These are phyloP conservation scores for Hippophae rhamnoides DNA, from an alignment of 306 rosid genomes.

Conservation along the genomic window DNA sequence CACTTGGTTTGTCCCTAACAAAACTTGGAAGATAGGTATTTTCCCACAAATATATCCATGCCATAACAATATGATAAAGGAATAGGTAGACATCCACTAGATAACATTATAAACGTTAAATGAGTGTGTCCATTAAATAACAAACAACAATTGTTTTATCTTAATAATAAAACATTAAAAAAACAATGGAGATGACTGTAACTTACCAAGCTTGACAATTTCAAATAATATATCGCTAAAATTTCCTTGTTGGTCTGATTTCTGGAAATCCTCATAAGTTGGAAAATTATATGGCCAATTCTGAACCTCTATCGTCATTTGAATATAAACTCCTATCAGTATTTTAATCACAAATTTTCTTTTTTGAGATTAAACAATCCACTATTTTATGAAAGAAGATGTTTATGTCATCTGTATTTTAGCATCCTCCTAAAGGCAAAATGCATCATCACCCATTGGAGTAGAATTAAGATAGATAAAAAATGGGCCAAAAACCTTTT, in stretches of 20 bases:
- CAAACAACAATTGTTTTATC: no score
- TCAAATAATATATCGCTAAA: slow-evolving; percentile 32
- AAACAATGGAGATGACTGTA: no score
- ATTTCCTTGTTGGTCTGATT: slow-evolving; percentile 29
- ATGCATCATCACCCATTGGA: slow-evolving; percentile 17
- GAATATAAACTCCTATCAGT: slow-evolving; percentile 26
- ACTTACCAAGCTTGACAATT: slow-evolving; percentile 37
- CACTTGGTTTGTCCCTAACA: no score
- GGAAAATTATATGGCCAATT: slow-evolving; percentile 45
- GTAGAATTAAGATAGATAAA: no score
- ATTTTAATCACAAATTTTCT: slow-evolving; percentile 15
- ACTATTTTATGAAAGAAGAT: slow-evolving; percentile 4
- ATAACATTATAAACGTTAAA: no score
- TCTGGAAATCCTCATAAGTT: slow-evolving; percentile 36
- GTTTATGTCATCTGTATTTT: slow-evolving; percentile 26
- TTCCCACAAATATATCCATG: no score
- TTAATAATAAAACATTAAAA: no score
- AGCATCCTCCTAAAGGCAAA: slow-evolving; percentile 44
- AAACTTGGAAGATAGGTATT: no score
- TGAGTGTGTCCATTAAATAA: no score
- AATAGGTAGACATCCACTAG: no score
- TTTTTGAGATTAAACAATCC: neutral
- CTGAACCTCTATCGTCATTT: slow-evolving; percentile 45
- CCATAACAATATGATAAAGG: no score
- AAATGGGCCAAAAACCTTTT: no score